A percentile compares a stretch with the other conserved stretches of the same genome.
Evolutionary conservation across 73 alveolate species (phyloP).

Genomic region (Paramecium pentaurelia): DNA sequence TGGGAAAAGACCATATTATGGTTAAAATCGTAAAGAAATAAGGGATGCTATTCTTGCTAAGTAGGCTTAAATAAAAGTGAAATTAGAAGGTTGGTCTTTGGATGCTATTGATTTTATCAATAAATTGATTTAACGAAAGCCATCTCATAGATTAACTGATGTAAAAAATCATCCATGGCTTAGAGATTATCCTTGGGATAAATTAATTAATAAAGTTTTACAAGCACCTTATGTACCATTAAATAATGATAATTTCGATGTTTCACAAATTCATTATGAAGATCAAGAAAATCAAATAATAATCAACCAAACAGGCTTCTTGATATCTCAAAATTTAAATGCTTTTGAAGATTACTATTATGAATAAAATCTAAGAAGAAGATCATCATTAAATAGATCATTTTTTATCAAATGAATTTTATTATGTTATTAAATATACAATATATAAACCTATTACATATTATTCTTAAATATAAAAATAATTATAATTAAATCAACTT

Average conservation of each 20-base stretch:
- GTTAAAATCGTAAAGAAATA: slow-evolving; percentile 81
- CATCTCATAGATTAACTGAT: slow-evolving; percentile 71
- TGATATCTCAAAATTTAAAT: not conserved
- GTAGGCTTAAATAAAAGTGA: slow-evolving; percentile 76
- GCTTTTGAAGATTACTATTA: not conserved
- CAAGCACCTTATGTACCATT: slow-evolving; percentile 62
- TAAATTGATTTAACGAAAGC: slow-evolving; percentile 69
- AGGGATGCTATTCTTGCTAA: slow-evolving; percentile 92
- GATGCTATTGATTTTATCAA: slow-evolving; percentile 89
- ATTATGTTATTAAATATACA: not conserved
- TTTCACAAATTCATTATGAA: slow-evolving; percentile 4
- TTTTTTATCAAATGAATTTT: not conserved
- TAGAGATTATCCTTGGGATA: slow-evolving; percentile 77
- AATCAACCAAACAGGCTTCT: not conserved
- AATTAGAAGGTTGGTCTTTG: slow-evolving; percentile 91
- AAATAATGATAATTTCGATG: slow-evolving; percentile 47
- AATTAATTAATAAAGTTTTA: slow-evolving; percentile 57
- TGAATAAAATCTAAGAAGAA: not conserved
- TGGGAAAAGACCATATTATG: slow-evolving; percentile 76
- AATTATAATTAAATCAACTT: not conserved
- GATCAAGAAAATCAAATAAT: slow-evolving; percentile 53
- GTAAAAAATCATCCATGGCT: slow-evolving; percentile 80
- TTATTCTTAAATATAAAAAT: not conserved
- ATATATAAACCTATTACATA: not conserved
- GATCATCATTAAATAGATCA: not conserved